Percentiles rank a stretch among this genome's conserved stretches.
These are phyloP conservation scores for Albugo laibachii DNA, from an alignment of 352 stramenopile genomes.

Conservation along the genomic window DNA sequence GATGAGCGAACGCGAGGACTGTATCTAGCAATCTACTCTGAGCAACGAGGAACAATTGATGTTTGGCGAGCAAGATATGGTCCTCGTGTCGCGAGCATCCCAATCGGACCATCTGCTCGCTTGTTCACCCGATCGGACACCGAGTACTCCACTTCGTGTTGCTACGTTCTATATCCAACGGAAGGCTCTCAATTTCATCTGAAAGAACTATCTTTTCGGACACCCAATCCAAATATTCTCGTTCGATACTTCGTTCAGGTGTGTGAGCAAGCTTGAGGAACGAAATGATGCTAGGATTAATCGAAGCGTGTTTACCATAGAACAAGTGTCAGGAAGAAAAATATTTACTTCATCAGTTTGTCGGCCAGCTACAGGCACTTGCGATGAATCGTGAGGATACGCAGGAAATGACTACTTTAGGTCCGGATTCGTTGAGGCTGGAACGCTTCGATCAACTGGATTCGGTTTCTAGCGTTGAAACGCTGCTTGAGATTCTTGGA, in stretches of 20 bases:
- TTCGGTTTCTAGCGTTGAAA: slow-evolving; percentile 41
- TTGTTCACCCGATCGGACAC: slow-evolving; percentile 38
- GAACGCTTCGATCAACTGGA: slow-evolving; percentile 42
- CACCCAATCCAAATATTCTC: slow-evolving; percentile 36
- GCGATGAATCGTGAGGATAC: slow-evolving; percentile 8
- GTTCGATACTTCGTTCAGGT: slow-evolving; percentile 60
- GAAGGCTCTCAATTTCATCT: slow-evolving; percentile 13
- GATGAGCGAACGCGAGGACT: slow-evolving; percentile 21
- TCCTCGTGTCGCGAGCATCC: slow-evolving; percentile 49
- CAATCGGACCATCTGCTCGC: slow-evolving; percentile 36
- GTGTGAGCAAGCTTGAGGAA: background rate
- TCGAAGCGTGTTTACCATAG: slow-evolving; percentile 4
- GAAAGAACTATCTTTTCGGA: slow-evolving; percentile 29
- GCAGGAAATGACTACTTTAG: no score
- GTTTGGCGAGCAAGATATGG: slow-evolving; percentile 63
- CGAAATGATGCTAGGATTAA: background rate
- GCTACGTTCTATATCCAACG: slow-evolving; percentile 23
- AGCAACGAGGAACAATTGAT: slow-evolving; percentile 61
- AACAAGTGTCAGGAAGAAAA: slow-evolving; percentile 76
- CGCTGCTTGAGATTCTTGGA: slow-evolving; percentile 49
- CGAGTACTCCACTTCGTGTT: slow-evolving; percentile 17
- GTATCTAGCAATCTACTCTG: slow-evolving; percentile 75
- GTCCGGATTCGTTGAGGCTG: slow-evolving; percentile 4
- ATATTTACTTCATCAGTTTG: slow-evolving; percentile 67
- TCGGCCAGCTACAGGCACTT: slow-evolving; percentile 42